Base-by-base conservation (phyloP, 306 rosid genomes). In the Herpetospermum pedunculosum region DNA sequence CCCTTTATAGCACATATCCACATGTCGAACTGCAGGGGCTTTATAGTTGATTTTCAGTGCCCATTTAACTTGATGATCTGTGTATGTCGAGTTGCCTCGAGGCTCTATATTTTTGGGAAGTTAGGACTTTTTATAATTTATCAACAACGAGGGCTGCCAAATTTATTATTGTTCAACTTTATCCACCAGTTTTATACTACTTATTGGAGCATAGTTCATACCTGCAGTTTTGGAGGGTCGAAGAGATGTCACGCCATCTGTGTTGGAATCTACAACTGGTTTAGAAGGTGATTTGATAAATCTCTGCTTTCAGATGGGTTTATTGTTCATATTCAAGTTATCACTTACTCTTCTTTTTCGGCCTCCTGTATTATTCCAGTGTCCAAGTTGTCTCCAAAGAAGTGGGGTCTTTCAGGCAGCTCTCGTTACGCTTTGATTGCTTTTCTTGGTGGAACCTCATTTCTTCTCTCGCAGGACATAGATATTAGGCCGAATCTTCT, bases 401-500 rank as follows among this genome's bases (percentile, higher is more conserved):
- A 94, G 81, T 94, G 98, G 98, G 98, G 98, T 50, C 83, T 94
- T 76, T 88, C 98, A 12, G 87, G 81, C 69, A 82, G 83, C 81
- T 91, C 97, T 78, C 80, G 80, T 65, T 77, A 84, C 10, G 78
- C 58, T 72, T 75, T 91, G 85, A 75, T 83, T 78, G 91, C 84
- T 72, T 90, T 91, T 84, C 86, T 93, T 65, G 92, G 91, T 0
- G 92, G 92, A 58, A 65, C 82, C 37, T 93, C 98, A 67, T 89
- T 69, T 84, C 96, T 93, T 81, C 77, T 91, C 72, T 86, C 86
- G 4, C 90, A 85, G 79, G 98, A 91, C 84, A 83, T 89, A 49
- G 98, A 94, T 81, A 70, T 94, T 53, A 86, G 98, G 79, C 94
- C 98, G 58, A 94, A 89, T 84, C 95, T 94, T 65, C 79, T 89